Base-by-base conservation (phyloP, 106 monocot genomes). In the Alisma plantagoaquatica region DNA sequence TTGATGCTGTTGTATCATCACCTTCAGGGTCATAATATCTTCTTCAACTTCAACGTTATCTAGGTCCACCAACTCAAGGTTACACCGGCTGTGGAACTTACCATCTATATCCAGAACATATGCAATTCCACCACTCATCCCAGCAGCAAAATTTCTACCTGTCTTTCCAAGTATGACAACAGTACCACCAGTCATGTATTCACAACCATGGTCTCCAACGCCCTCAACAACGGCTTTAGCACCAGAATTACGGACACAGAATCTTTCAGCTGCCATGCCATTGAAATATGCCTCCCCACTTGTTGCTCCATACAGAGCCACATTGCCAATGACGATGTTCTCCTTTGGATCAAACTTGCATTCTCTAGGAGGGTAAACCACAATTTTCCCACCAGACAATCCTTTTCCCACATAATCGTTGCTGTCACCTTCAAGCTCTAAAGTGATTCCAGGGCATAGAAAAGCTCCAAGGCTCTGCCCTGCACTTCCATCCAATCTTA, bases 381-480 rank as follows among this genome's bases (percentile, higher is more conserved):
- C 54, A 51, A 98, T 60, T 56, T 90, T 98, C 15, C 98, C 98
- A 48, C 98, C 98, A 66, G 90, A 98, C 61, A 98, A 70, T 35
- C 98, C 98, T 54, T 98, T 98, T 4, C 98, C 98, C 49, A 98
- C 98, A 74, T 98, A 98, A 42, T 98, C 98, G 67, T 98, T 98
- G 65, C 90, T 79, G 29, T 98, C 98, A 42, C 98, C 98, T 74
- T 98, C 98, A 65, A 98, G 98, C 42, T 98, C 98, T 42, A 98
- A 81, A 11, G 90, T 90, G 24, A 98, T 90, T 63, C 98, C 98
- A 47, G 81, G 74, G 55, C 98, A 98, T 14, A 98, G 66, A 67
- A 98, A 98, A 61, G 90, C 98, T 0, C 98, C 98, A 56, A 98
- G 41, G 33, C 98, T 98, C 52, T 98, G 98, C 5, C 98, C 98